phyloP scores from a whole-genome alignment of 1,284 basidiomycete species.

The Ustilago xerochloae region DNA sequence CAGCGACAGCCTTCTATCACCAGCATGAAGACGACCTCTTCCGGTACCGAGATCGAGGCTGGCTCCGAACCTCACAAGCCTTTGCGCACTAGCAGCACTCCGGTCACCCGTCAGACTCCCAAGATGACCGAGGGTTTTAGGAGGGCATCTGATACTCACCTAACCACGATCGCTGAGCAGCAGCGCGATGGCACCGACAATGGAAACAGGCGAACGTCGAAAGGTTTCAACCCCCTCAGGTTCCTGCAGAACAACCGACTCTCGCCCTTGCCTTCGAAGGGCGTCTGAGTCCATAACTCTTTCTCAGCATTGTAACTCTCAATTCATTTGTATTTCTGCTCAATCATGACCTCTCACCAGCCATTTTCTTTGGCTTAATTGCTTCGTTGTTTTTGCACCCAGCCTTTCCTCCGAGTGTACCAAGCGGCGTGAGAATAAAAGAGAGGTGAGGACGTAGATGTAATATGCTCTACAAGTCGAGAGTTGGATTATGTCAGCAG shows the following conservation, averaged over 20 bases:
- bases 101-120: conserved; percentile 21
- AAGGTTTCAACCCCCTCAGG: conserved; percentile 27
- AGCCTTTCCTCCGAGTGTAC: neutral
- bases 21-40: conserved; percentile 1
- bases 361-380: neutral
- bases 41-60: neutral
- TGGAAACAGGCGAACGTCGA: conserved; percentile 8
- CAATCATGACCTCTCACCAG: conserved; percentile 5
- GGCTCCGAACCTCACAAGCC: conserved; percentile 11
- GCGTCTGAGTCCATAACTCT: conserved; percentile 1
- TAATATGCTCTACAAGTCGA: no score
- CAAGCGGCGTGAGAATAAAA: neutral
- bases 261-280: conserved; percentile 38
- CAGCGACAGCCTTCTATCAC: conserved; percentile 5
- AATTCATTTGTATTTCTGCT: conserved; percentile 31
- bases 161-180: conserved; percentile 27
- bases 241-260: conserved; percentile 47
- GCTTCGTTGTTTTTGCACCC: conserved; percentile 5
- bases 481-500: conserved; percentile 26
- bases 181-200: conserved; percentile 1
- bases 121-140: conserved; percentile 14
- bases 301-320: neutral
- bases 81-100: conserved; percentile 21
- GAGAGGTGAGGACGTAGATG: neutral
- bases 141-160: conserved; percentile 39